Evolutionary conservation across 2,329 filamentous ascomycete species (phyloP), one percentile per base, ranked within the genome.

Genomic region (Stemphylium vesicarium): DNA sequence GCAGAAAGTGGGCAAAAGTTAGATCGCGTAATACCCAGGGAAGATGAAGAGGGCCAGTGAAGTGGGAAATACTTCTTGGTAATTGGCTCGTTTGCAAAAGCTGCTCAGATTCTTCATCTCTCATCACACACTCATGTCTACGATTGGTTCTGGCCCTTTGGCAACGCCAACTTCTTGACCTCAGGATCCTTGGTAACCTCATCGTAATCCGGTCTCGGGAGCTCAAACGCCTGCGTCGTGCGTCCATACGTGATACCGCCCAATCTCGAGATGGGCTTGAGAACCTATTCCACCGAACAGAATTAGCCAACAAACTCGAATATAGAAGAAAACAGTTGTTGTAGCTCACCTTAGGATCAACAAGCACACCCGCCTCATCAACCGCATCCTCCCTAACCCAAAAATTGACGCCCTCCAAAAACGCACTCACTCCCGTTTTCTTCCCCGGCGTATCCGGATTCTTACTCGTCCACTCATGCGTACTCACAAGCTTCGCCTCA

Each of bases 351-450:
- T 78, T 83, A 10, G 91, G 85, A 74, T 96, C 90, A 53, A 98
- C 81, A 37, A 91, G 66, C 62, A 86, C 91, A 69, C 81, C 84
- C 8, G 92, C 88, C 70, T 90, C 85, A 65, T 96, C 91, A 57
- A 96, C 79, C 2, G 92, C 92, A 77, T 97, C 94, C 72, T 96
- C 91, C 48, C 93, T 80, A 2, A 88, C 92, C 92, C 93, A 97
- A 71, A 97, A 96, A 24, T 88, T 82, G 31, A 90, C 87, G 0
- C 92, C 94, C 78, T 97, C 92, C 11, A 97, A 81, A 31, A 96
- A 83, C 1, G 85, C 89, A 59, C 96, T 70, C 4, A 89, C 88
- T 1, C 88, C 86, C 1, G 88, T 88, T 80, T 87, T 92, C 78
- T 88, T 88, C 2, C 90, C 92, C 0, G 89, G 88, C 2, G 78